phyloP scores from a whole-genome alignment of 768 basidiomycete species.

The Kwoniella mangroviensis region DNA sequence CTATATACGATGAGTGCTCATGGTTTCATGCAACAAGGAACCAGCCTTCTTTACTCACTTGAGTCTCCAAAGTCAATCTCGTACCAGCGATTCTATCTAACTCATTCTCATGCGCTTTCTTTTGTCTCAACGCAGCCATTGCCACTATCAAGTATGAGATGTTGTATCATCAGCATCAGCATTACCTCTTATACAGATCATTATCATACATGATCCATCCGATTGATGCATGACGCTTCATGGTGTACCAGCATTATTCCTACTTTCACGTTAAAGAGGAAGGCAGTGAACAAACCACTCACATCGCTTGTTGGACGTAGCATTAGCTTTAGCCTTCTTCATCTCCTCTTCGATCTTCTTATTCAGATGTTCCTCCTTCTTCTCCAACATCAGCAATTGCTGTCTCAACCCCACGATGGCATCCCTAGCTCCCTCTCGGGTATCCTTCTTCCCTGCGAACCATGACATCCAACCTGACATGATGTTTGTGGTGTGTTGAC shows the following conservation, averaged over 20 bases:
- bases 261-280: background rate
- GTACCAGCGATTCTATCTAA: slow-evolving; percentile 82
- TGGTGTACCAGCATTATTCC: too few species aligned
- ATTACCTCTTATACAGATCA: background rate
- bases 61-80: slow-evolving; percentile 89
- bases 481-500: slow-evolving; percentile 19
- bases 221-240: too few species aligned
- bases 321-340: slow-evolving; percentile 89
- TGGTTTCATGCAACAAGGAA: background rate
- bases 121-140: slow-evolving; percentile 84
- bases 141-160: slow-evolving; percentile 66
- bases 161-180: background rate
- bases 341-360: slow-evolving; percentile 95
- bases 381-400: slow-evolving; percentile 95
- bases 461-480: slow-evolving; percentile 76
- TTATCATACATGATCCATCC: background rate
- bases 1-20: too few species aligned
- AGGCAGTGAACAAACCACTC: slow-evolving; percentile 56
- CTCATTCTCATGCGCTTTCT: slow-evolving; percentile 86
- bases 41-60: slow-evolving; percentile 58
- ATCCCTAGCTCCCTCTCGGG: slow-evolving; percentile 83
- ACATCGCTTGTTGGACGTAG: slow-evolving; percentile 91
- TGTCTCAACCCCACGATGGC: slow-evolving; percentile 91
- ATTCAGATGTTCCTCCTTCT: slow-evolving; percentile 96
- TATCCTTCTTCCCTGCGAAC: slow-evolving; percentile 73